A percentile compares a stretch with the other conserved stretches of the same genome.
These are phyloP conservation scores for Solanum chilense DNA, from an alignment of 257 asterid species.

Conservation along the genomic window DNA sequence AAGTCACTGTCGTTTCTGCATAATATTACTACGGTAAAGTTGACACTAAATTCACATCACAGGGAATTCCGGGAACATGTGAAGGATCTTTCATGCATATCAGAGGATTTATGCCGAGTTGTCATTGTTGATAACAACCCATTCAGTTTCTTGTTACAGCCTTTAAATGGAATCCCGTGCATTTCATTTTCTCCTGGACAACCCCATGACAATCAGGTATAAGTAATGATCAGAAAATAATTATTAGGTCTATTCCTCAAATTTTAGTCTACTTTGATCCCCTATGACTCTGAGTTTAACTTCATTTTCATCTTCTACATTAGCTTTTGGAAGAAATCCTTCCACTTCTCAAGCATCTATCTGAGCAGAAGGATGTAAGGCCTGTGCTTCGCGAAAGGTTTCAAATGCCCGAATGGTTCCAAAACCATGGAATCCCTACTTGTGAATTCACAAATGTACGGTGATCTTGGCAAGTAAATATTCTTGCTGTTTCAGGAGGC, in stretches of 20 bases:
- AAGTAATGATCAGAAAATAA: neutral
- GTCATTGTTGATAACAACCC: slow-evolving; percentile 97
- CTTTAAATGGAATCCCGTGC: slow-evolving; percentile 90
- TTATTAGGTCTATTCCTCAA: neutral
- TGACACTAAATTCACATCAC: slow-evolving; percentile 6
- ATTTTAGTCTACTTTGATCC: neutral
- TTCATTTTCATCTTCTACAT: neutral
- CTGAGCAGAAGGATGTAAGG: slow-evolving; percentile 73
- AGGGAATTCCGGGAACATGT: slow-evolving; percentile 91
- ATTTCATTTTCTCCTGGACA: slow-evolving; percentile 51
- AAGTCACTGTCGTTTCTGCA: neutral
- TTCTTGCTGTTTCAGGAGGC: neutral
- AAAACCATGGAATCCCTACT: slow-evolving; percentile 72
- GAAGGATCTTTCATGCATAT: slow-evolving; percentile 71
- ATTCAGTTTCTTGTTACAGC: slow-evolving; percentile 91
- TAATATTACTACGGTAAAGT: neutral
- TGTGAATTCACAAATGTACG: slow-evolving; percentile 33
- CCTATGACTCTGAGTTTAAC: neutral
- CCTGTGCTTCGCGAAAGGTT: slow-evolving; percentile 64
- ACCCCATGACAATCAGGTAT: slow-evolving; percentile 77
- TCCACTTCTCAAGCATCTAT: slow-evolving; percentile 85
- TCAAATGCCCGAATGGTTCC: slow-evolving; percentile 95
- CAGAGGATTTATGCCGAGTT: slow-evolving; percentile 58
- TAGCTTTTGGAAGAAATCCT: slow-evolving; percentile 89
- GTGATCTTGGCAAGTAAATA: neutral